These are phyloP conservation scores for Calocybe gambosa DNA, from an alignment of 1,284 basidiomycete genomes.

Conservation along the genomic window DNA sequence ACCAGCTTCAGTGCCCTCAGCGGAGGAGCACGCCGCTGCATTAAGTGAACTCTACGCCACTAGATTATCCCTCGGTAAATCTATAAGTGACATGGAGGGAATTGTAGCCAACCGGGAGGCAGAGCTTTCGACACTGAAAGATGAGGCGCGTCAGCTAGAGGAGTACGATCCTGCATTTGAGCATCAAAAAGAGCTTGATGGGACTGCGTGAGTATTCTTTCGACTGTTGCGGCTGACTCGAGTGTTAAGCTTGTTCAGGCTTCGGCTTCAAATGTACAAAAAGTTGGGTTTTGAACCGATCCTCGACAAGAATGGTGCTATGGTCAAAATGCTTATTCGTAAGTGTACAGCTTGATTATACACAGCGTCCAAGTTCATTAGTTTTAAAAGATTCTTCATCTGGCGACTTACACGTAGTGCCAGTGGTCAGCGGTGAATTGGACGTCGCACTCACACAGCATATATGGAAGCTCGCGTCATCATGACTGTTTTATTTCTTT, in stretches of 20 bases:
- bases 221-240: slow-evolving; percentile 5
- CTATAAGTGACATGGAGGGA: slow-evolving; percentile 67
- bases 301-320: slow-evolving; percentile 41
- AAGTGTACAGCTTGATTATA: slow-evolving; percentile 25
- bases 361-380: background rate
- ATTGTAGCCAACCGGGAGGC: slow-evolving; percentile 60
- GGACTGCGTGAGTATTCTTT: slow-evolving; percentile 49
- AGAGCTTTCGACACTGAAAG: slow-evolving; percentile 59
- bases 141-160: slow-evolving; percentile 53
- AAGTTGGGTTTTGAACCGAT: slow-evolving; percentile 67
- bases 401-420: slow-evolving; percentile 49
- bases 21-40: slow-evolving; percentile 50
- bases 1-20: slow-evolving; percentile 62
- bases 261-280: slow-evolving; percentile 62
- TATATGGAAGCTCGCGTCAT: slow-evolving; percentile 55
- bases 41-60: slow-evolving; percentile 61
- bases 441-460: slow-evolving; percentile 34
- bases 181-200: slow-evolving; percentile 60
- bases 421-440: slow-evolving; percentile 26
- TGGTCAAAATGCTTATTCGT: slow-evolving; percentile 64
- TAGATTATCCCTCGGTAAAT: slow-evolving; percentile 63
- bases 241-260: slow-evolving; percentile 29
- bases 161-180: slow-evolving; percentile 65
- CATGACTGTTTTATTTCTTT: slow-evolving; percentile 26
- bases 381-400: slow-evolving; percentile 47